Evolutionary conservation across 192 early-diverging fungal species (phyloP).

Genomic region (Gamsiella multidivaricata): DNA sequence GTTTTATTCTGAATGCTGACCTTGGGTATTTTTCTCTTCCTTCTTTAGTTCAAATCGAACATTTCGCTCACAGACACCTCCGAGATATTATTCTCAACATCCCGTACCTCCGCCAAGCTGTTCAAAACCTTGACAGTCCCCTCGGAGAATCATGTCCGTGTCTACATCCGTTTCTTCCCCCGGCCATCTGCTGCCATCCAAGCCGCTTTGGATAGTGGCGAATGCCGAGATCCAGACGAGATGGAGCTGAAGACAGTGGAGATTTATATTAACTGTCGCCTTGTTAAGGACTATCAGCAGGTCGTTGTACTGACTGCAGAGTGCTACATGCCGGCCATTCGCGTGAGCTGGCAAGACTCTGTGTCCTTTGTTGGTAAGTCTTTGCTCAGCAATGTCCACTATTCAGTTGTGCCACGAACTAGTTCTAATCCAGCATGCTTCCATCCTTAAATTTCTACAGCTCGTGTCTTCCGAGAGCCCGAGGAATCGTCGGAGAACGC

Average conservation of each 20-base stretch:
- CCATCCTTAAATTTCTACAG: too few relatives aligned
- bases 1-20: not conserved
- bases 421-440: too few relatives aligned
- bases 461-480: constrained; percentile 25
- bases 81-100: constrained; percentile 83
- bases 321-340: constrained; percentile 66
- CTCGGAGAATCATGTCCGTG: constrained; percentile 70
- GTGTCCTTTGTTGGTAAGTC: constrained; percentile 60
- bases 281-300: constrained; percentile 86
- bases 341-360: constrained; percentile 56
- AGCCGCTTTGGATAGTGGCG: constrained; percentile 56
- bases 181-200: constrained; percentile 54
- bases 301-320: constrained; percentile 70
- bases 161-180: constrained; percentile 76
- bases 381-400: too few relatives aligned
- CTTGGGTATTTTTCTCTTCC: constrained; percentile 7
- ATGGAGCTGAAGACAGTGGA: constrained; percentile 76
- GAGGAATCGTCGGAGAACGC: constrained; percentile 40
- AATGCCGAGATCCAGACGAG: constrained; percentile 55
- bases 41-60: constrained; percentile 68
- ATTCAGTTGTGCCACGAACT: too few relatives aligned
- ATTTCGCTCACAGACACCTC: constrained; percentile 68
- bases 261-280: constrained; percentile 81
- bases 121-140: constrained; percentile 76
- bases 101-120: constrained; percentile 75